Percentiles rank a stretch among this genome's conserved stretches.
Evolutionary conservation across 192 early-diverging fungal species (phyloP).

Genomic region (Piromyces sp.): DNA sequence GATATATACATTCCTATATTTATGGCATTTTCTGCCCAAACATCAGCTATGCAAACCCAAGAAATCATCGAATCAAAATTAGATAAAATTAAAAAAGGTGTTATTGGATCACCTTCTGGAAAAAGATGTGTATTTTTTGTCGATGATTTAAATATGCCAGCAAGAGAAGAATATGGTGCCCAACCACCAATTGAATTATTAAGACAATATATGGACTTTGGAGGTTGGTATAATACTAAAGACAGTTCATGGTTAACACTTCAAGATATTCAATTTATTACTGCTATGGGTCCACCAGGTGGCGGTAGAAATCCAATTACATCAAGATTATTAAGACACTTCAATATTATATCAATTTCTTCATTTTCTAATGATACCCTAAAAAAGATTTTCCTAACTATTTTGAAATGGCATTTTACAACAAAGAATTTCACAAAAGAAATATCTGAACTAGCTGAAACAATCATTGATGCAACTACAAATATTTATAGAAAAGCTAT

Average conservation of each 20-base stretch:
- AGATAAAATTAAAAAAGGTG: constrained; percentile 36
- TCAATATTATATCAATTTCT: constrained; percentile 32
- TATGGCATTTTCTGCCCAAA: constrained; percentile 42
- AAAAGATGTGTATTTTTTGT: constrained; percentile 35
- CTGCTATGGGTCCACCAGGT: constrained; percentile 42
- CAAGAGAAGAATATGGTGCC: constrained; percentile 33
- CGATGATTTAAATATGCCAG: constrained; percentile 46
- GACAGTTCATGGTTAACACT: constrained; percentile 44
- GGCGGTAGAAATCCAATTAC: constrained; percentile 36
- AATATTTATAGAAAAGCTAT: constrained; percentile 31
- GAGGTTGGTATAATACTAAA: constrained; percentile 43
- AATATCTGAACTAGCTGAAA: constrained; percentile 13
- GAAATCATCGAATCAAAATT: constrained; percentile 42
- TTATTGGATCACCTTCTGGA: constrained; percentile 36
- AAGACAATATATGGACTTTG: constrained; percentile 44
- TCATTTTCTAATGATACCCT: constrained; percentile 33
- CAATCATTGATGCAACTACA: constrained; percentile 24
- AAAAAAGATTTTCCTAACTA: constrained; percentile 27
- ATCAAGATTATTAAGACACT: constrained; percentile 30
- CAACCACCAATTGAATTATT: constrained; percentile 44
- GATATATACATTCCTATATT: constrained; percentile 29
- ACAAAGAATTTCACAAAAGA: constrained; percentile 21
- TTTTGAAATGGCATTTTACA: constrained; percentile 36
- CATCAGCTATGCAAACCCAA: constrained; percentile 38
- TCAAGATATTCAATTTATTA: constrained; percentile 37